Evolutionary conservation across 116 monocot genomes (phyloP).

Genomic region (Zostera marina): DNA sequence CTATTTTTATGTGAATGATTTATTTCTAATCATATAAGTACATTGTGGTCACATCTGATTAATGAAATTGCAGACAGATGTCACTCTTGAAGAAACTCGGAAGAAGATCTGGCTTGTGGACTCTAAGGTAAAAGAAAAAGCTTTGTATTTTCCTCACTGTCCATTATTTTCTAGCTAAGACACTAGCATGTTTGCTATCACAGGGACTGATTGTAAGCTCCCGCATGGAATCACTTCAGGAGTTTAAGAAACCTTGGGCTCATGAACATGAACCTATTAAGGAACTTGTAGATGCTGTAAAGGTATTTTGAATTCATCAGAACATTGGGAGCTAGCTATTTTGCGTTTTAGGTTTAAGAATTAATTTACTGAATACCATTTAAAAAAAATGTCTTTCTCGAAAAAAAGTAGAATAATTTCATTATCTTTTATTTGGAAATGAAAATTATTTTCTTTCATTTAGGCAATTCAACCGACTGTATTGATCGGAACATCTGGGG

Average conservation of each 20-base stretch:
- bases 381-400: no score
- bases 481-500: constrained; percentile 79
- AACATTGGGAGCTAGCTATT: background rate
- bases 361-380: no score
- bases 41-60: background rate
- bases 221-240: constrained; percentile 66
- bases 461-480: constrained; percentile 82
- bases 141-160: background rate
- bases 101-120: constrained; percentile 88
- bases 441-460: background rate
- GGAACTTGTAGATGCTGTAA: constrained; percentile 67
- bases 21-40: background rate
- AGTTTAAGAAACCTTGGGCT: constrained; percentile 91
- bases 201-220: constrained; percentile 83
- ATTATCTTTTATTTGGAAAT: background rate
- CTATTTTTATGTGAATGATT: no score
- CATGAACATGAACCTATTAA: constrained; percentile 84
- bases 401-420: background rate
- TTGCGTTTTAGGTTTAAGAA: background rate
- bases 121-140: constrained; percentile 39
- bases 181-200: background rate
- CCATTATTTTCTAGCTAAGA: background rate
- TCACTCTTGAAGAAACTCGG: constrained; percentile 61
- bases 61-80: constrained; percentile 29
- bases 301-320: constrained; percentile 24